phyloP scores from a whole-genome alignment of 495 filamentous ascomycete species.

The Lophiotrema nucula region DNA sequence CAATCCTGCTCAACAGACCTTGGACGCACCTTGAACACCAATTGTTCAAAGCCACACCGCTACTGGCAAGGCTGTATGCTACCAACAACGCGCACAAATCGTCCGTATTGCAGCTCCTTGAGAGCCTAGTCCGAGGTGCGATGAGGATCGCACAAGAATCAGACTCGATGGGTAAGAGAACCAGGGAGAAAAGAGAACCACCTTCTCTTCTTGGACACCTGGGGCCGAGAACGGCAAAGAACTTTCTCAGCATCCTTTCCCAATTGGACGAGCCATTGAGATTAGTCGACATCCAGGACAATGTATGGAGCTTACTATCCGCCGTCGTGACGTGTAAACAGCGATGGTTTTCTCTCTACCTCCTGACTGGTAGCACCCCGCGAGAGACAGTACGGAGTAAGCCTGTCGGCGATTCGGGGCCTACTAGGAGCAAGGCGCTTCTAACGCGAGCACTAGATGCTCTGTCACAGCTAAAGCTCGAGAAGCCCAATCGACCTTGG shows the following conservation, averaged over 20 bases:
- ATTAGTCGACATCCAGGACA: slow-evolving; percentile 57
- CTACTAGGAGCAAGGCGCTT: slow-evolving; percentile 59
- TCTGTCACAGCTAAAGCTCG: slow-evolving; percentile 64
- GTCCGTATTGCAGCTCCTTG: slow-evolving; percentile 66
- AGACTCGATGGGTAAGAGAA: not conserved
- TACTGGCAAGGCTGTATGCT: slow-evolving; percentile 76
- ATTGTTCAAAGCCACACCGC: slow-evolving; percentile 72
- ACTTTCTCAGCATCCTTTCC: slow-evolving; percentile 76
- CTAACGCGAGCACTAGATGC: slow-evolving; percentile 71
- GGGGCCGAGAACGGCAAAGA: slow-evolving; percentile 73
- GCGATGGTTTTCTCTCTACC: slow-evolving; percentile 90
- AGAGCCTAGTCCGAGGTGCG: slow-evolving; percentile 69
- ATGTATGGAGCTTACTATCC: slow-evolving; percentile 82
- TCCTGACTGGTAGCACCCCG: slow-evolving; percentile 84
- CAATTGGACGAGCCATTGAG: slow-evolving; percentile 74
- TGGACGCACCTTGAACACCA: slow-evolving; percentile 69
- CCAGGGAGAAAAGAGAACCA: slow-evolving; percentile 58
- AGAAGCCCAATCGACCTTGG: slow-evolving; percentile 61
- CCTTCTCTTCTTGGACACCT: slow-evolving; percentile 88
- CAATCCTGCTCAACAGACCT: slow-evolving; percentile 60
- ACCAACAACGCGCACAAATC: slow-evolving; percentile 63
- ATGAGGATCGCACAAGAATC: slow-evolving; percentile 43
- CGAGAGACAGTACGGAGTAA: slow-evolving; percentile 62
- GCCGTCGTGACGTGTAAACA: slow-evolving; percentile 87
- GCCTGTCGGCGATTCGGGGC: slow-evolving; percentile 36